Conservation (phyloP, 179 eudicot species). For the Monotropa hypopitys region DNA sequence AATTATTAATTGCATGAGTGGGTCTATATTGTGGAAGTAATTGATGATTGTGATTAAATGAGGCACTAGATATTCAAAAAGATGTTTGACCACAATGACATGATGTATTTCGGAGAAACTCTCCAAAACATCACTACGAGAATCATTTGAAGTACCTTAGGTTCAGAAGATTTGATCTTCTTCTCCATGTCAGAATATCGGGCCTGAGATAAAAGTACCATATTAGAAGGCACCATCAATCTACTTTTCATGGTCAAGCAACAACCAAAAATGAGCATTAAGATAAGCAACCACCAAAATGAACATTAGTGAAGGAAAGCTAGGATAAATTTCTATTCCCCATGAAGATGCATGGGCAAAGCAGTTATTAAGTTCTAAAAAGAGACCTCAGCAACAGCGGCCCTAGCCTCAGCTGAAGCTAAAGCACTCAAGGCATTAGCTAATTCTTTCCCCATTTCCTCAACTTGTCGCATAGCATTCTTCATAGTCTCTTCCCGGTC, state of each 20-base stretch:
- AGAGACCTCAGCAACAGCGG: slow-evolving; percentile 62
- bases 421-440: slow-evolving; percentile 54
- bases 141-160: slow-evolving; percentile 16
- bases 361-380: background rate
- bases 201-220: slow-evolving; percentile 25
- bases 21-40: too few species aligned
- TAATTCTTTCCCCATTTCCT: slow-evolving; percentile 64
- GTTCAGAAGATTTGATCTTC: slow-evolving; percentile 31
- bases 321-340: background rate
- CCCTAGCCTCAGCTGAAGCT: slow-evolving; percentile 72
- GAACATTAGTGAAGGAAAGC: background rate
- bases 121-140: background rate
- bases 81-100: background rate
- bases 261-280: background rate
- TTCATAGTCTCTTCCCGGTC: slow-evolving; percentile 56
- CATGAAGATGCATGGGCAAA: background rate
- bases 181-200: slow-evolving; percentile 55
- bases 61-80: too few species aligned
- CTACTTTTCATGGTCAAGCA: slow-evolving; percentile 1
- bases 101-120: background rate
- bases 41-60: too few species aligned
- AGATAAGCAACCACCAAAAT: background rate
- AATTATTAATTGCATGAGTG: too few species aligned
- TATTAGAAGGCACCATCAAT: slow-evolving; percentile 6
- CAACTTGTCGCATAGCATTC: slow-evolving; percentile 67